A percentile compares a stretch with the other conserved stretches of the same genome.
Evolutionary conservation across 495 filamentous ascomycete species (phyloP).

Genomic region (Durotheca rogersii): DNA sequence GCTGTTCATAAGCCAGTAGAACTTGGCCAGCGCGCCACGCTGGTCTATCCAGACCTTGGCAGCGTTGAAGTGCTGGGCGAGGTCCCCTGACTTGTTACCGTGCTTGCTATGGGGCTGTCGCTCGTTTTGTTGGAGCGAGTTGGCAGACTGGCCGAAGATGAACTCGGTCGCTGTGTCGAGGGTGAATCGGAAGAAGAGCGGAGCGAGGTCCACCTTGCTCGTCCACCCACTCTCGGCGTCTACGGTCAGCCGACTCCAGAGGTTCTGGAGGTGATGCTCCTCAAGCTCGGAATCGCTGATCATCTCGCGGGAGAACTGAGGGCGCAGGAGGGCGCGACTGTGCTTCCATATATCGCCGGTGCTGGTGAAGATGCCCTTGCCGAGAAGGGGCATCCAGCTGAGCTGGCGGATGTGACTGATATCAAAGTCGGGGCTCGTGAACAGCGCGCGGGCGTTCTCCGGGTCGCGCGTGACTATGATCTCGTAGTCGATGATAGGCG

Average conservation of each 20-base stretch:
- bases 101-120: constrained; percentile 9
- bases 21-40: constrained; percentile 44
- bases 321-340: constrained; percentile 61
- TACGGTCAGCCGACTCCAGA: constrained; percentile 37
- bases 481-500: constrained; percentile 38
- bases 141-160: constrained; percentile 61
- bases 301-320: constrained; percentile 62
- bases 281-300: constrained; percentile 60
- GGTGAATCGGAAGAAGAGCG: constrained; percentile 64
- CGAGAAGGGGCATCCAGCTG: constrained; percentile 58
- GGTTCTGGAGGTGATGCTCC: constrained; percentile 59
- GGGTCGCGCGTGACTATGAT: constrained; percentile 58
- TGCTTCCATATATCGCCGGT: constrained; percentile 67
- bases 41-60: constrained; percentile 49
- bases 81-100: constrained; percentile 27
- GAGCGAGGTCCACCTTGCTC: constrained; percentile 56
- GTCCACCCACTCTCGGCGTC: constrained; percentile 33
- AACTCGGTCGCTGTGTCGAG: constrained; percentile 74
- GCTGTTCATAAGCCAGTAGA: constrained; percentile 51
- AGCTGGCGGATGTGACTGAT: constrained; percentile 51
- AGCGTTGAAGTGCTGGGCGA: constrained; percentile 48
- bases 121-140: constrained; percentile 31
- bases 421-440: constrained; percentile 61
- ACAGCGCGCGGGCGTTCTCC: constrained; percentile 62
- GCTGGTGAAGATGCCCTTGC: constrained; percentile 69